Base-by-base conservation (phyloP, 495 filamentous ascomycete genomes). In the Hypoxylon subgilvum region DNA sequence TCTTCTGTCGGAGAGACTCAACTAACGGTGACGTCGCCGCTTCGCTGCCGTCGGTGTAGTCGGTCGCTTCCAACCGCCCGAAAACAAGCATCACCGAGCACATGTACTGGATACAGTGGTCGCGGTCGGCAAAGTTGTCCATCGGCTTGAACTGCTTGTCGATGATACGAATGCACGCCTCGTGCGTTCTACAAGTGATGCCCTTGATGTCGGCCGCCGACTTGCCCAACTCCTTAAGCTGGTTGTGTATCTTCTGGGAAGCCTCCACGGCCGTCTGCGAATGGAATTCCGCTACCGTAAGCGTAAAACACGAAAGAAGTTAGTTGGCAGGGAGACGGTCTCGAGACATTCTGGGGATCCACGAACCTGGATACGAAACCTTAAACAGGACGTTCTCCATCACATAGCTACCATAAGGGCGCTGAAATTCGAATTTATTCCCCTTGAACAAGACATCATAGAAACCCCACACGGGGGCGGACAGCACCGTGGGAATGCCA, bases 341-440 rank as follows among this genome's bases (percentile, higher is more conserved):
- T 65, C 4, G 13, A 35, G 34, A 31, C 14, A 39, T 0, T 21
- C 21, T 13, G 14, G 2, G 40, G 8, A 2, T 13, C 10, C 1
- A 75, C 86, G 70, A 75, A 91, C 88, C 89, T 68, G 92, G 92
- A 71, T 96, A 96, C 23, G 94, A 98, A 32, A 98, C 95, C 82
- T 98, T 98, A 84, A 98, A 98, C 40, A 98, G 88, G 39, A 98
- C 89, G 71, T 97, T 98, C 84, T 98, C 94, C 94, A 98, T 98
- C 48, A 98, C 95, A 73, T 98, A 98, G 82, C 88, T 93, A 64
- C 92, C 94, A 69, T 97, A 98, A 36, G 86, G 86, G 41, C 94
- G 86, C 79, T 98, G 94, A 83, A 96, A 97, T 72, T 90, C 76
- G 75, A 98, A 98, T 71, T 88, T 89, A 69, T 93, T 88, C 76